Evolutionary conservation across 2,329 filamentous ascomycete genomes (phyloP).

Genomic region (Rhynchosporium graminicola): DNA sequence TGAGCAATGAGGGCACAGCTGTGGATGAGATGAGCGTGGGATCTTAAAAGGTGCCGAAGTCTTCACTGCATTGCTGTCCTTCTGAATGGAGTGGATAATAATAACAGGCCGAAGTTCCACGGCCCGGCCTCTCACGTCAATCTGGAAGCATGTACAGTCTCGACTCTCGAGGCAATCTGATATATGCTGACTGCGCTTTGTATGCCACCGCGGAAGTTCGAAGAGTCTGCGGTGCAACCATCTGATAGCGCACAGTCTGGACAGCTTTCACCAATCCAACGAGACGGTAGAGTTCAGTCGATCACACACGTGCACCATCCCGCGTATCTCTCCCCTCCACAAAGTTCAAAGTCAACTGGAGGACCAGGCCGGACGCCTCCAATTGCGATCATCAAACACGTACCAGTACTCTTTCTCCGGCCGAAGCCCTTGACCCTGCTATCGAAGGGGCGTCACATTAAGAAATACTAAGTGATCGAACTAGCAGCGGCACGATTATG

Average conservation of each 20-base stretch:
- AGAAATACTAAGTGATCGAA: slow-evolving; percentile 2
- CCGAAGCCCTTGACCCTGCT: slow-evolving; percentile 5
- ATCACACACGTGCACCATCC: neutral
- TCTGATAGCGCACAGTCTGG: neutral
- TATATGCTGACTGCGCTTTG: too few relatives aligned
- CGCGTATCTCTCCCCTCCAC: neutral
- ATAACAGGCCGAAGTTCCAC: slow-evolving; percentile 2
- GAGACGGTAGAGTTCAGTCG: neutral
- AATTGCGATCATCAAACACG: slow-evolving; percentile 5
- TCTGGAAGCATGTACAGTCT: neutral
- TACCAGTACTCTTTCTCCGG: neutral
- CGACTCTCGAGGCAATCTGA: neutral
- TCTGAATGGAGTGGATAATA: neutral
- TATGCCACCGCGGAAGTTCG: neutral
- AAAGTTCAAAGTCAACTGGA: neutral
- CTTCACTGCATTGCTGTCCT: neutral
- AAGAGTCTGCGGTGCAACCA: neutral
- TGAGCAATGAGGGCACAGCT: slow-evolving; percentile 12
- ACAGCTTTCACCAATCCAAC: neutral
- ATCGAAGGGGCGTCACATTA: slow-evolving; percentile 8
- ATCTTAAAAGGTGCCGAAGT: slow-evolving; percentile 7
- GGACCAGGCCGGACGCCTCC: neutral
- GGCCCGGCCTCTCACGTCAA: slow-evolving; percentile 2
- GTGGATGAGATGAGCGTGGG: slow-evolving; percentile 1
- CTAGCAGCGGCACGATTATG: neutral